A percentile compares a stretch with the other conserved stretches of the same genome.
Conservation (phyloP, 2,329 filamentous ascomycete species). For the Ilyonectria sp. region DNA sequence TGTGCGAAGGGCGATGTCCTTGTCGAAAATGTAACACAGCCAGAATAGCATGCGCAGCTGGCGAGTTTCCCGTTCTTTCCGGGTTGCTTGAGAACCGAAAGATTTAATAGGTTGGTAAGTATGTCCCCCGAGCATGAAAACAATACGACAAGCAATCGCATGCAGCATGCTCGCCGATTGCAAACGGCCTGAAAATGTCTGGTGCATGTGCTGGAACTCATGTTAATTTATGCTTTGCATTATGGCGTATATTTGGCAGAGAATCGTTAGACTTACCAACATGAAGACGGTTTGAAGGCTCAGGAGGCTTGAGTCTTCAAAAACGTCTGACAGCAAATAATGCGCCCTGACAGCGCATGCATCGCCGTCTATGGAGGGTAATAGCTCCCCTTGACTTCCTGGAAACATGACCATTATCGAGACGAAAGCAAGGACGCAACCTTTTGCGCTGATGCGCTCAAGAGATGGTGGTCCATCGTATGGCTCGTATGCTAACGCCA, state of each 20-base stretch:
- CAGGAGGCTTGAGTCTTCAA: slow-evolving; percentile 60
- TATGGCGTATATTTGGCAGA: background rate
- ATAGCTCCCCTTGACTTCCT: slow-evolving; percentile 25
- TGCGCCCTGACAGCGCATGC: slow-evolving; percentile 57
- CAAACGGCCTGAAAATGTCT: slow-evolving; percentile 61
- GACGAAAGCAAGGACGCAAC: slow-evolving; percentile 64
- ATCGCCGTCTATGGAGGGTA: slow-evolving; percentile 55
- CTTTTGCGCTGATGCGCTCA: slow-evolving; percentile 55
- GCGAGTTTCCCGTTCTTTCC: slow-evolving; percentile 45
- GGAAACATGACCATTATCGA: slow-evolving; percentile 51
- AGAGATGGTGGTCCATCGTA: slow-evolving; percentile 31
- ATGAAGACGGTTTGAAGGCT: slow-evolving; percentile 62
- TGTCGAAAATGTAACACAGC: slow-evolving; percentile 67
- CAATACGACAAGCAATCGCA: slow-evolving; percentile 60
- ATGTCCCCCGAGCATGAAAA: slow-evolving; percentile 65
- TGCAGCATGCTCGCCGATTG: slow-evolving; percentile 60
- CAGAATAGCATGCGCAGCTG: slow-evolving; percentile 64
- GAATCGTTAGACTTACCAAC: slow-evolving; percentile 54
- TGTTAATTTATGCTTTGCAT: background rate
- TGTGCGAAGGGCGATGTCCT: slow-evolving; percentile 67
- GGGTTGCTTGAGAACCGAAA: slow-evolving; percentile 23
- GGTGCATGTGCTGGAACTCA: slow-evolving; percentile 56
- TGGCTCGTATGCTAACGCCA: slow-evolving; percentile 59
- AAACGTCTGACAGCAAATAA: slow-evolving; percentile 57
- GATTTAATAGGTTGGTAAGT: slow-evolving; percentile 32